phyloP scores from a whole-genome alignment of 2,329 filamentous ascomycete species.

The Clarireedia hainanense region DNA sequence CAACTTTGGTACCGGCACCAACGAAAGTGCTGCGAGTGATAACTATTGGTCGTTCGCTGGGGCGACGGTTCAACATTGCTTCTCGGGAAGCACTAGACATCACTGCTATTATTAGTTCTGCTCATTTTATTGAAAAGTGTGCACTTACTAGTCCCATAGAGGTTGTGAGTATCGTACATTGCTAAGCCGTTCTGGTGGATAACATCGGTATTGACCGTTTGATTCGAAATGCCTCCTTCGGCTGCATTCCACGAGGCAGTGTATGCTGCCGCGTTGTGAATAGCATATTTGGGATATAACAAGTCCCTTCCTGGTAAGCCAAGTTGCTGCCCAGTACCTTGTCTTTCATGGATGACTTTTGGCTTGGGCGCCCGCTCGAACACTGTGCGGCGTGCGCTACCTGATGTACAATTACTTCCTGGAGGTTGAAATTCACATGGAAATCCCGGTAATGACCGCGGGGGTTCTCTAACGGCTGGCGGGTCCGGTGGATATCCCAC shows the following conservation, averaged over 20 bases:
- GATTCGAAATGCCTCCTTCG: constrained; percentile 42
- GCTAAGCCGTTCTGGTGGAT: constrained; percentile 58
- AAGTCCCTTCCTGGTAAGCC: constrained; percentile 57
- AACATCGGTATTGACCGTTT: constrained; percentile 59
- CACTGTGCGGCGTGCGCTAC: constrained; percentile 15
- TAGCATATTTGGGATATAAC: constrained; percentile 56
- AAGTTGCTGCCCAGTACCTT: constrained; percentile 34
- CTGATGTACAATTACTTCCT: constrained; percentile 31
- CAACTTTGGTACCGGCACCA: constrained; percentile 57
- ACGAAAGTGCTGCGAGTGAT: constrained; percentile 73
- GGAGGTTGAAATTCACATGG: constrained; percentile 58
- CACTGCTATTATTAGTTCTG: constrained; percentile 34
- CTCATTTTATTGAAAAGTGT: neutral
- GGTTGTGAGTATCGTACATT: constrained; percentile 70
- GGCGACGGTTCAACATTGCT: constrained; percentile 60
- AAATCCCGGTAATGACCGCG: constrained; percentile 61
- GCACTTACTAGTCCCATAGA: constrained; percentile 56
- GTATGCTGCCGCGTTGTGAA: constrained; percentile 52
- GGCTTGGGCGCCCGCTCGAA: neutral
- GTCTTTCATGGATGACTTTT: constrained; percentile 3
- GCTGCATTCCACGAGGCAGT: constrained; percentile 36
- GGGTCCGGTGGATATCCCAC: constrained; percentile 50
- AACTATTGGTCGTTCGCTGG: constrained; percentile 56
- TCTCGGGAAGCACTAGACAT: constrained; percentile 60
- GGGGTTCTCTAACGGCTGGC: constrained; percentile 53